These are phyloP conservation scores for Chrysosporium queenslandicum DNA, from an alignment of 2,329 filamentous ascomycete species.

Conservation along the genomic window DNA sequence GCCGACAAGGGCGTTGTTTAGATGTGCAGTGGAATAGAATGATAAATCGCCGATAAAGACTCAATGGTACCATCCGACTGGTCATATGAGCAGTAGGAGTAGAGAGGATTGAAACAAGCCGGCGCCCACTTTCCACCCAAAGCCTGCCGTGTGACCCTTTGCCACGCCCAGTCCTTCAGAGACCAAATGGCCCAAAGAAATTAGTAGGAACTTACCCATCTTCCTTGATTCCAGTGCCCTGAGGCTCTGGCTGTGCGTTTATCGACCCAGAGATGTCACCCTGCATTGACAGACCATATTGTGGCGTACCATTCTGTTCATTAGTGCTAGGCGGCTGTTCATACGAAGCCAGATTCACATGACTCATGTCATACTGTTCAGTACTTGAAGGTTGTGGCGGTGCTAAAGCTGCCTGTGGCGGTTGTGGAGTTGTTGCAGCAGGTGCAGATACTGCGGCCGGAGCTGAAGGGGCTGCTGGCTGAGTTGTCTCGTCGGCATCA, in stretches of 20 bases:
- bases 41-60: not conserved
- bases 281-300: conserved; percentile 24
- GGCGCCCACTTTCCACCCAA: not conserved
- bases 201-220: conserved; percentile 63
- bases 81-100: not conserved
- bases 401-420: not conserved
- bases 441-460: conserved; percentile 21
- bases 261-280: conserved; percentile 18
- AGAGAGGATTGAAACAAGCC: not conserved
- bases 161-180: conserved; percentile 1
- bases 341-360: not conserved
- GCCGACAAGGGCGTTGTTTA: not conserved
- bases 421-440: conserved; percentile 11
- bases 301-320: conserved; percentile 21
- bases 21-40: not conserved
- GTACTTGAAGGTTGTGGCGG: not conserved
- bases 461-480: conserved; percentile 20
- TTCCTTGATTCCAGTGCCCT: conserved; percentile 59
- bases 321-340: not conserved
- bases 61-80: not conserved
- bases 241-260: conserved; percentile 27
- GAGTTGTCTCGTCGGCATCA: conserved; percentile 53
- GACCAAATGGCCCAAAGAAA: conserved; percentile 3
- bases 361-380: not conserved
- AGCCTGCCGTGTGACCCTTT: not conserved